Evolutionary conservation across 441 rosid genomes (phyloP), one percentile per base, ranked within the genome.

Genomic region (Populus hybrid): DNA sequence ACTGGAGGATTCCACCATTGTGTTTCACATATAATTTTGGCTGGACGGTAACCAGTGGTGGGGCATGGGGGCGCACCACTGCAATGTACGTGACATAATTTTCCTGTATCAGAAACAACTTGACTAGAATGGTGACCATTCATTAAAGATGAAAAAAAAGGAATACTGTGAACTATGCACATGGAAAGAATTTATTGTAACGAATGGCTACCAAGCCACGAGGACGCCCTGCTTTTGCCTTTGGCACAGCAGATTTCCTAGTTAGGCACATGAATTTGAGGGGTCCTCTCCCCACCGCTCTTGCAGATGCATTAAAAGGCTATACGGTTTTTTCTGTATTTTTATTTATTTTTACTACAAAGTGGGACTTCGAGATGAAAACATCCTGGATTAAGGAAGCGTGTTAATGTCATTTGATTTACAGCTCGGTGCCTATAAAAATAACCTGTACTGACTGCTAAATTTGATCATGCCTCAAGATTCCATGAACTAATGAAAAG

Each of bases 241-340:
- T 61, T 65, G 75, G 70, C 38, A 76, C 11, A 73, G 76, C 38
- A 81, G 50, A 63, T 81, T 84, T 77, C 69, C 71, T 71, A 30
- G 46, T 21, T 12, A 64, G 21, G 76, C 71, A 78, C 63, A 72
- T 67, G 34, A 77, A 24, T 18, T 40, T 35, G 28, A 10, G 73
- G 73, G 80, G 67, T 50, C 80, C 66, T 75, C 76, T 78, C 72
- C 24, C 76, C 80, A 78, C 76, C 80, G 28, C 72, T 72, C 36
- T 16, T 38, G 7, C 63, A 26, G 1, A 12, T 11, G 21, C 74
- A 72, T 64, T 71, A 2, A 72, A 65, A 36, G 59, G n/a, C 65
- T 50, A 18, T 16, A 42, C 14, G 50, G 14, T 14, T 54, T 16
- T 54, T 5, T 54, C 4, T 42, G 46, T 38, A 38, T 14, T 4